A percentile compares a stretch with the other conserved stretches of the same genome.
phyloP scores from a whole-genome alignment of 768 basidiomycete genomes.

The Tricholoma furcatifolium region DNA sequence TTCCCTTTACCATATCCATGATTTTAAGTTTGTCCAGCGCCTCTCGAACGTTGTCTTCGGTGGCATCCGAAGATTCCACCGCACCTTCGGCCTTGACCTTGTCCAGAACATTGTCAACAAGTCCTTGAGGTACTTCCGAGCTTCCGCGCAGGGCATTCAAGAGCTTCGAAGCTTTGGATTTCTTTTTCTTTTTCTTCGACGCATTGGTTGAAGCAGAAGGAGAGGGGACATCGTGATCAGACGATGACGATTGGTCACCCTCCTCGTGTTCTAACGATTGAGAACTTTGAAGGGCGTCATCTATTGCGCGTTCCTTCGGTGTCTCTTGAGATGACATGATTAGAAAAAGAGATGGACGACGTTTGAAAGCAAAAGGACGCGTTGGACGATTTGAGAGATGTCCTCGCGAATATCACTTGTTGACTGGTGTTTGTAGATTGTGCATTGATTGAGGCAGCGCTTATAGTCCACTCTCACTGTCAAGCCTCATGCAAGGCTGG shows the following conservation, averaged over 20 bases:
- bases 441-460: too few species aligned
- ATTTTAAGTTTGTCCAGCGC: slow-evolving; percentile 78
- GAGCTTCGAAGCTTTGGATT: slow-evolving; percentile 61
- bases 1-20: slow-evolving; percentile 83
- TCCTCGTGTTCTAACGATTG: slow-evolving; percentile 34
- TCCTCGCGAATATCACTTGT: neutral
- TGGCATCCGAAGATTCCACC: slow-evolving; percentile 41
- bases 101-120: slow-evolving; percentile 67
- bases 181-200: slow-evolving; percentile 84
- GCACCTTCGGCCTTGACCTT: slow-evolving; percentile 63
- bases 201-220: slow-evolving; percentile 39
- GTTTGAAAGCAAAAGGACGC: neutral
- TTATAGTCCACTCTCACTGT: too few species aligned
- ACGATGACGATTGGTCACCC: slow-evolving; percentile 26
- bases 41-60: slow-evolving; percentile 64
- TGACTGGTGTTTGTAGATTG: neutral
- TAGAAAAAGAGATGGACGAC: neutral
- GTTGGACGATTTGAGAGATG: too few species aligned
- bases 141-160: slow-evolving; percentile 48
- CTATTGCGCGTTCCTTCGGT: slow-evolving; percentile 39
- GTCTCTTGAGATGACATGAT: slow-evolving; percentile 37
- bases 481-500: too few species aligned
- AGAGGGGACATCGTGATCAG: slow-evolving; percentile 25
- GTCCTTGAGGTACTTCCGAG: slow-evolving; percentile 53
- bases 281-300: slow-evolving; percentile 36